A percentile compares a stretch with the other conserved stretches of the same genome.
These are phyloP conservation scores for Fusarium sp. DNA, from an alignment of 2,329 filamentous ascomycete genomes.

Conservation along the genomic window DNA sequence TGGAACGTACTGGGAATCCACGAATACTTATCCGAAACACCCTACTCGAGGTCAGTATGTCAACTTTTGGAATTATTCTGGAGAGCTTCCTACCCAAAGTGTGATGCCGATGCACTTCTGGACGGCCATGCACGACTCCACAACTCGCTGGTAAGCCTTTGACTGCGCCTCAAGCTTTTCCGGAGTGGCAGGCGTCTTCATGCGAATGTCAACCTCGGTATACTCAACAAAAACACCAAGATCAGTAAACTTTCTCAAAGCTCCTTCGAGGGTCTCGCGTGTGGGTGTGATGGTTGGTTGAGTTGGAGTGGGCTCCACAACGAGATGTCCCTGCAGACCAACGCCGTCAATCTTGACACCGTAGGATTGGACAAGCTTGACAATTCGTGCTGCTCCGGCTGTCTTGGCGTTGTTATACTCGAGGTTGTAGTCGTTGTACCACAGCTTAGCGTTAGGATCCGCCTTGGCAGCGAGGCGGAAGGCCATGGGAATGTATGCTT, in stretches of 20 bases:
- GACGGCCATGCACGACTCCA: constrained; percentile 41
- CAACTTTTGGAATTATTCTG: too few relatives aligned
- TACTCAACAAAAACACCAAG: constrained; percentile 61
- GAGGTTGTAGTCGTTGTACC: constrained; percentile 65
- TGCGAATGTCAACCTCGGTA: constrained; percentile 64
- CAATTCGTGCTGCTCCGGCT: constrained; percentile 46
- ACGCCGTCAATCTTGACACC: constrained; percentile 62
- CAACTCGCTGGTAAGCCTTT: constrained; percentile 49
- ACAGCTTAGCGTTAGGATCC: constrained; percentile 60
- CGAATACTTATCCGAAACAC: constrained; percentile 39
- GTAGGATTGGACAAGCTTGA: constrained; percentile 46
- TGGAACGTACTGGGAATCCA: constrained; percentile 39
- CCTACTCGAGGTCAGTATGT: constrained; percentile 24
- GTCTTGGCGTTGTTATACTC: constrained; percentile 53
- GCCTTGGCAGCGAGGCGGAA: constrained; percentile 59
- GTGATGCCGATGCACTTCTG: constrained; percentile 43
- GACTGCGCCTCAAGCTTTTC: constrained; percentile 54
- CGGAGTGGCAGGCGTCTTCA: constrained; percentile 51
- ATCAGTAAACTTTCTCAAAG: constrained; percentile 54
- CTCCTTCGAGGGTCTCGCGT: constrained; percentile 41
- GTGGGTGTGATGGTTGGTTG: constrained; percentile 48
- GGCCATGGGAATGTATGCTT: constrained; percentile 60
- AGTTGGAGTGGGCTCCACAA: constrained; percentile 50
- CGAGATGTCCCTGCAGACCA: constrained; percentile 62
- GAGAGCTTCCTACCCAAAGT: constrained; percentile 37